Evolutionary conservation across 306 rosid genomes (phyloP).

Genomic region (Cyamopsis tetragonoloba): DNA sequence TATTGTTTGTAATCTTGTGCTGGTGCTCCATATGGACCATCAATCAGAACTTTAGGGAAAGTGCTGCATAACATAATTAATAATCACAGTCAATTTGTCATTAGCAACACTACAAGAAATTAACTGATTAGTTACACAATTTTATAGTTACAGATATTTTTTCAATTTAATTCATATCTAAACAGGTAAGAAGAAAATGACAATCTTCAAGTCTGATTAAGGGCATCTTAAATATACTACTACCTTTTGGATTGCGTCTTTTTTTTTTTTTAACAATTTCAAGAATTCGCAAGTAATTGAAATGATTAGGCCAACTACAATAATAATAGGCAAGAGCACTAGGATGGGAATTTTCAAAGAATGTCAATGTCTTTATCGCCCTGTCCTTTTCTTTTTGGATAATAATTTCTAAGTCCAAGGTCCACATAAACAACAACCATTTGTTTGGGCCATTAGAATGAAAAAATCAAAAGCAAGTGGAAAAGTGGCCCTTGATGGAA

Average conservation of each 20-base stretch:
- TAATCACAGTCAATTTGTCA: not conserved
- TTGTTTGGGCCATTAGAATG: not conserved
- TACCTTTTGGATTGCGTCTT: not conserved
- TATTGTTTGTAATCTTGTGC: constrained; percentile 67
- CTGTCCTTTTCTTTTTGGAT: not conserved
- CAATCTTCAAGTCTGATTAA: not conserved
- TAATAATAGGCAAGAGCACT: not conserved
- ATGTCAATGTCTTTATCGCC: not conserved
- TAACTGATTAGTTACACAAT: too few relatives aligned
- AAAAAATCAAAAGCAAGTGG: not conserved
- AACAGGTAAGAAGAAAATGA: not conserved
- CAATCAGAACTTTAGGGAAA: constrained; percentile 52
- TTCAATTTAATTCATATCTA: too few relatives aligned
- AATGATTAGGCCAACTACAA: not conserved
- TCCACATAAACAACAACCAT: not conserved
- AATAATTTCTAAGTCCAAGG: not conserved
- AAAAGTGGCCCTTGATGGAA: not conserved
- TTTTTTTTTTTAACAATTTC: not conserved
- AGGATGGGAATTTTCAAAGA: not conserved
- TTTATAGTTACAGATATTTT: too few relatives aligned
- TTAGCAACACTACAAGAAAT: too few relatives aligned
- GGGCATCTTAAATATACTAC: not conserved
- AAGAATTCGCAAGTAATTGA: not conserved
- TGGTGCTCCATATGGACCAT: constrained; percentile 80
- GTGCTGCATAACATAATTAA: constrained; percentile 16